These are phyloP conservation scores for Streptanthus diversifolius DNA, from an alignment of 345 rosid species.

Conservation along the genomic window DNA sequence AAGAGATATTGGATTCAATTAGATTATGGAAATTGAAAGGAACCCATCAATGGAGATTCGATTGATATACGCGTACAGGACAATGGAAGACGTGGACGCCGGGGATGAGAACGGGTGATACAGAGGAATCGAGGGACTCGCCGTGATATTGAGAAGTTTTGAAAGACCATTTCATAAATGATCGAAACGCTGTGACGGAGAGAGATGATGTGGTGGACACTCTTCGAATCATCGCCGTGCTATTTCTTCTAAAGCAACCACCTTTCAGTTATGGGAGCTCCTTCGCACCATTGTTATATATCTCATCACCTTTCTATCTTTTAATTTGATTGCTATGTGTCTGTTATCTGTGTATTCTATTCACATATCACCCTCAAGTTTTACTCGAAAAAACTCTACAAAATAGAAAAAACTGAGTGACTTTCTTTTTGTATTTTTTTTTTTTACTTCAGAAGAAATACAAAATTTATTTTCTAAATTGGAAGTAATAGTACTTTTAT, in stretches of 20 bases:
- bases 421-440: too few species aligned
- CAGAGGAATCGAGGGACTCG: conserved; percentile 44
- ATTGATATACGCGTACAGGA: conserved; percentile 54
- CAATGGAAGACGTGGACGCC: conserved; percentile 96
- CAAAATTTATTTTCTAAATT: too few species aligned
- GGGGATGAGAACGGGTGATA: conserved; percentile 47
- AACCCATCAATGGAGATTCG: neutral
- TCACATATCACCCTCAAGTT: neutral
- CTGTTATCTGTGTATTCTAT: neutral
- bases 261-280: neutral
- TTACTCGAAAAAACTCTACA: too few species aligned
- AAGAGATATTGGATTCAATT: neutral
- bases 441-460: too few species aligned
- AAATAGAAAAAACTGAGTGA: too few species aligned
- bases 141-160: conserved; percentile 41
- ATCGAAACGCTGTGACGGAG: conserved; percentile 34
- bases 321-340: too few species aligned
- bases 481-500: too few species aligned
- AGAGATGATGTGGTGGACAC: conserved; percentile 37
- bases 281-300: neutral
- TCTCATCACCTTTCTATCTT: neutral
- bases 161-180: conserved; percentile 51
- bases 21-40: neutral
- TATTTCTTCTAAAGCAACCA: neutral
- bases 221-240: conserved; percentile 45